A percentile compares a stretch with the other conserved stretches of the same genome.
These are phyloP conservation scores for Ophiobolus disseminans DNA, from an alignment of 2,329 filamentous ascomycete species.

Conservation along the genomic window DNA sequence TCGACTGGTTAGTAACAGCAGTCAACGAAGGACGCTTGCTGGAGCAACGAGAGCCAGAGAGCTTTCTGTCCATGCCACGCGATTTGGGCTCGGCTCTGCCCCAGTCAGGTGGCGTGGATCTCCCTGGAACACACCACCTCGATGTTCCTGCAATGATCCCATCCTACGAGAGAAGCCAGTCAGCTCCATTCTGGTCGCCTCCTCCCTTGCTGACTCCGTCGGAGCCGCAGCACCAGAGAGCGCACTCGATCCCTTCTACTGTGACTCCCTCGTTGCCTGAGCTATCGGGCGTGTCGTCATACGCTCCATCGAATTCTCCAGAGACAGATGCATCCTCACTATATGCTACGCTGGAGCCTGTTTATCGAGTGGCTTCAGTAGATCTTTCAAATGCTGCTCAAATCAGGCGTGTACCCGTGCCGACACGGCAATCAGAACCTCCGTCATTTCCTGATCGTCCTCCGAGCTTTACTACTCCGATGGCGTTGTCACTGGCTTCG, in stretches of 20 bases:
- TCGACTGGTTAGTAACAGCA: constrained; percentile 40
- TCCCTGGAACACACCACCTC: constrained; percentile 4
- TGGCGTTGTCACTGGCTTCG: not conserved
- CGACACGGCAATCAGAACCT: not conserved
- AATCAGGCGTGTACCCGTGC: constrained; percentile 1
- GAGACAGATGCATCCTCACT: constrained; percentile 7
- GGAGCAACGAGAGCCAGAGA: constrained; percentile 23
- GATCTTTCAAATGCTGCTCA: not conserved
- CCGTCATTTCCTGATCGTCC: not conserved
- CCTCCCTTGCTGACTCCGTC: not conserved
- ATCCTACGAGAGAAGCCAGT: not conserved
- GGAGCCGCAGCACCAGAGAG: not conserved
- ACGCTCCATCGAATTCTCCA: not conserved
- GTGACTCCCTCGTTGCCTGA: not conserved
- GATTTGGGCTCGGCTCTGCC: constrained; percentile 9
- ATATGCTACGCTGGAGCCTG: constrained; percentile 1
- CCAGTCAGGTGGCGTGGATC: not conserved
- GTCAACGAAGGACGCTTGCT: constrained; percentile 40
- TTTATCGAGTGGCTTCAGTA: not conserved
- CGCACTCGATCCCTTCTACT: constrained; percentile 4
- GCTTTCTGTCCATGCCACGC: constrained; percentile 8
- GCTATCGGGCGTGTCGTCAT: not conserved
- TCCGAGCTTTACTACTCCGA: not conserved
- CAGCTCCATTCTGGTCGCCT: not conserved
- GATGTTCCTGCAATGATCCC: constrained; percentile 1